Conservation (phyloP, 345 rosid genomes). For the Boechera retrofracta region DNA sequence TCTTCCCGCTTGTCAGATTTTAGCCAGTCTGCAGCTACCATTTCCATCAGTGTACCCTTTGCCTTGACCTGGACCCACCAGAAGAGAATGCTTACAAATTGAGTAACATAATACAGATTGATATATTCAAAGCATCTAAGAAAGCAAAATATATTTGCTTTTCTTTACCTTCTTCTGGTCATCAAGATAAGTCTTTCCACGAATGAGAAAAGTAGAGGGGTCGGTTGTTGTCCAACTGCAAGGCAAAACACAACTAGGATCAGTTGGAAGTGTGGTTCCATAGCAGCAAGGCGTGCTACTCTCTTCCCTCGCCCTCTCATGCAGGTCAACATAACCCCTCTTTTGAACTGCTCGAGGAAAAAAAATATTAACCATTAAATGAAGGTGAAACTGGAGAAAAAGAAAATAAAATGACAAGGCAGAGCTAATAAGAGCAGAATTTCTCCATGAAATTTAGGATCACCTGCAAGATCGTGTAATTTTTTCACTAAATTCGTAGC, state of each 20-base stretch:
- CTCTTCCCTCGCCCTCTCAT: constrained; percentile 70
- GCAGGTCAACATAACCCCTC: constrained; percentile 89
- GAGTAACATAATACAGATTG: background rate
- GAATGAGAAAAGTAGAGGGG: constrained; percentile 83
- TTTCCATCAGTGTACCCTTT: constrained; percentile 84
- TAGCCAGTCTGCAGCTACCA: constrained; percentile 97
- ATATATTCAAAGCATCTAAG: constrained; percentile 13
- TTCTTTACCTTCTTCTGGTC: constrained; percentile 78
- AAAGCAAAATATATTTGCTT: background rate
- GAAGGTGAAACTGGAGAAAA: background rate
- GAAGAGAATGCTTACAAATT: constrained; percentile 22
- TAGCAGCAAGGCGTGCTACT: constrained; percentile 59
- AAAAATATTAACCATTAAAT: constrained; percentile 22
- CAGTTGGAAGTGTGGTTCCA: constrained; percentile 85
- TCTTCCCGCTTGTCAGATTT: constrained; percentile 92
- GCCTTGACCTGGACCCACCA: constrained; percentile 71
- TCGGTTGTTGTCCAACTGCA: constrained; percentile 86
- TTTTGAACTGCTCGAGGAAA: constrained; percentile 68
- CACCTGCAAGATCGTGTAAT: constrained; percentile 93
- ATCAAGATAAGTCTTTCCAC: constrained; percentile 78
- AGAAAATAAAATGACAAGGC: constrained; percentile 18
- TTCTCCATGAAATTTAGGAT: constrained; percentile 36
- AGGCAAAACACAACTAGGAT: constrained; percentile 61
- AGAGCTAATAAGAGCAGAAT: constrained; percentile 14
- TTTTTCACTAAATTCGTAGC: constrained; percentile 86